These are phyloP conservation scores for Urochloa ruziziensis DNA, from an alignment of 176 grass and related monocot genomes.

Conservation along the genomic window DNA sequence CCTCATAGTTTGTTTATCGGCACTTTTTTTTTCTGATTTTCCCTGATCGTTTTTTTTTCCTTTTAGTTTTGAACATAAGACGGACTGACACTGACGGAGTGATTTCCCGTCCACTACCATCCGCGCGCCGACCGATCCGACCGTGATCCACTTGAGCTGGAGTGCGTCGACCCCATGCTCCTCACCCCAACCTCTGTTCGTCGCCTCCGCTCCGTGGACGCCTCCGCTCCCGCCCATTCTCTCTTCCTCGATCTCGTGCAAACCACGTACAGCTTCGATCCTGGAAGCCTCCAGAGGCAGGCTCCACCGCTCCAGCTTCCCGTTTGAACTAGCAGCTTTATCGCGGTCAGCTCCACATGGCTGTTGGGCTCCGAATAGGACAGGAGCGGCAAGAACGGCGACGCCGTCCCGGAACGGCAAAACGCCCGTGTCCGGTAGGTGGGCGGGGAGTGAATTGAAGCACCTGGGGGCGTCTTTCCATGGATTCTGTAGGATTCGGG, in stretches of 20 bases:
- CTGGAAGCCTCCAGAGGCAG: not conserved
- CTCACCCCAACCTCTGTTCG: too few species aligned
- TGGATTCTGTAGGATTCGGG: conserved; percentile 32
- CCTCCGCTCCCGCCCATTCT: not conserved
- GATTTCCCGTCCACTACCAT: not conserved
- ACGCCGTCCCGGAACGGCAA: conserved; percentile 22
- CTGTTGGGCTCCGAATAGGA: not conserved
- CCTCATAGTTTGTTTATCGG: too few species aligned
- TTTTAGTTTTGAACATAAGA: too few species aligned
- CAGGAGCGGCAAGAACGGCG: not conserved
- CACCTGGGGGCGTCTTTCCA: not conserved
- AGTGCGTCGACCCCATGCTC: too few species aligned
- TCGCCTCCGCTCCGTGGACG: not conserved
- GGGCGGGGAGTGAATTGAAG: not conserved
- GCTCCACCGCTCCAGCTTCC: not conserved
- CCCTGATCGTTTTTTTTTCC: too few species aligned
- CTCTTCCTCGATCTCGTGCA: not conserved
- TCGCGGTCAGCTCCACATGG: not conserved
- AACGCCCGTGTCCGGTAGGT: not conserved
- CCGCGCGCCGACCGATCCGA: not conserved
- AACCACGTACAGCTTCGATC: not conserved
- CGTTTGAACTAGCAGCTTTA: not conserved
- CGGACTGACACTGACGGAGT: not conserved
- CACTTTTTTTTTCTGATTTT: too few species aligned
- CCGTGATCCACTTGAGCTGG: not conserved